These are phyloP conservation scores for Pseudozyma sp. DNA, from an alignment of 1,284 basidiomycete genomes.

Conservation along the genomic window DNA sequence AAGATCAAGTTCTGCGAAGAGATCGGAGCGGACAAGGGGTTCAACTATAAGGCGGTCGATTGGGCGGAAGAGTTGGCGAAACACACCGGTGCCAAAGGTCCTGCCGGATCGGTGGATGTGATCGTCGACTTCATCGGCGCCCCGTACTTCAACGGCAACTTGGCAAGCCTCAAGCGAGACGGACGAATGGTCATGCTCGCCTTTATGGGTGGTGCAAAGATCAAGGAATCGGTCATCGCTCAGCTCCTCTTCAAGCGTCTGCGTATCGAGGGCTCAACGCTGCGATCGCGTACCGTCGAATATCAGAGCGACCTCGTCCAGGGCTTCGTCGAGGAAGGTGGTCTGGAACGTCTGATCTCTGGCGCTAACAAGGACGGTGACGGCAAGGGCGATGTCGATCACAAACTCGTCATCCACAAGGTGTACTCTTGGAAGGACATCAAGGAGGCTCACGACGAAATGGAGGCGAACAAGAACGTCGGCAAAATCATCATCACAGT, in stretches of 20 bases:
- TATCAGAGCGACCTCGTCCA: constrained; percentile 85
- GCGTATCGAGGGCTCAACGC: constrained; percentile 86
- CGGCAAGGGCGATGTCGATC: constrained; percentile 17
- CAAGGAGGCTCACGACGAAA: constrained; percentile 83
- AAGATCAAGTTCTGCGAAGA: constrained; percentile 83
- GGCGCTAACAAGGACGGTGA: constrained; percentile 10
- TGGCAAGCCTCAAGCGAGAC: constrained; percentile 80
- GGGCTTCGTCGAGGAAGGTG: constrained; percentile 72
- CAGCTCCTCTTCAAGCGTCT: constrained; percentile 86
- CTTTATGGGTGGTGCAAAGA: constrained; percentile 78
- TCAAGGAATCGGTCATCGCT: constrained; percentile 76
- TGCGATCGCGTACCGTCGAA: constrained; percentile 80
- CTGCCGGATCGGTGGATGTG: constrained; percentile 75
- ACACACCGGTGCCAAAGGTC: constrained; percentile 48
- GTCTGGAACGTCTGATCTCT: constrained; percentile 39
- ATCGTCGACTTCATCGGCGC: constrained; percentile 89
- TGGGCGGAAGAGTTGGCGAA: constrained; percentile 76
- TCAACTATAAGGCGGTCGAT: constrained; percentile 87
- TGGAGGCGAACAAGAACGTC: constrained; percentile 83
- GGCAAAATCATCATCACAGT: constrained; percentile 71
- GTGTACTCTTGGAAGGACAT: constrained; percentile 87
- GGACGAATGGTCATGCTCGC: constrained; percentile 81
- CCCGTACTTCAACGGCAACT: constrained; percentile 84
- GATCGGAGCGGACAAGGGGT: constrained; percentile 76
- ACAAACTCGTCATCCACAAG: constrained; percentile 68